Conservation (phyloP, 148 eudicot species). For the Drosera capensis region DNA sequence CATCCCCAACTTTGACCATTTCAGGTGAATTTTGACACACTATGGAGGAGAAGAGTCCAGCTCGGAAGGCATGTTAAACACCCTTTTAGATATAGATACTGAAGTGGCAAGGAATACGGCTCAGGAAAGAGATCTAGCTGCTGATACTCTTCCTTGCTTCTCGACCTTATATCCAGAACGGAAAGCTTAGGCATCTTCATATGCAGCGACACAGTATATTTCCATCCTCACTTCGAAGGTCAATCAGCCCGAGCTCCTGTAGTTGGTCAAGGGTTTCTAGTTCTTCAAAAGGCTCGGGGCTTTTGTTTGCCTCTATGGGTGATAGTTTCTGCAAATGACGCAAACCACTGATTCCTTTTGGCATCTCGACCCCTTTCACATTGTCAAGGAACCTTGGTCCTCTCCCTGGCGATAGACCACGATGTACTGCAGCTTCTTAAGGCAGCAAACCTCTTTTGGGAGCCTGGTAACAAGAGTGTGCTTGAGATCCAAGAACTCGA, state of each 20-base stretch:
- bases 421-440: slow-evolving; percentile 4
- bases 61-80: slow-evolving; percentile 2
- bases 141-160: slow-evolving; percentile 2
- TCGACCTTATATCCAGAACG: slow-evolving; percentile 5
- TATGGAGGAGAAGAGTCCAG: slow-evolving; percentile 5
- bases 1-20: slow-evolving; percentile 5
- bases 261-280: slow-evolving; percentile 6
- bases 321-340: slow-evolving; percentile 7
- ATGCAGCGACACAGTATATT: slow-evolving; percentile 1
- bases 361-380: slow-evolving; percentile 2
- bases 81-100: slow-evolving; percentile 9
- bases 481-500: slow-evolving; percentile 16
- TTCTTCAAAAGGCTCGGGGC: slow-evolving; percentile 1
- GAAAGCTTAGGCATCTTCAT: slow-evolving; percentile 6
- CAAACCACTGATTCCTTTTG: slow-evolving; percentile 1
- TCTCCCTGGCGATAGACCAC: neutral
- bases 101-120: slow-evolving; percentile 1
- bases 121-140: slow-evolving; percentile 4
- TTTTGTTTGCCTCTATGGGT: slow-evolving; percentile 6
- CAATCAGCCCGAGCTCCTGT: slow-evolving; percentile 4
- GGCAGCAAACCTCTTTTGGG: slow-evolving; percentile 4
- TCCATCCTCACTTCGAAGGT: neutral
- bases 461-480: slow-evolving; percentile 4
- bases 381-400: neutral
- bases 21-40: slow-evolving; percentile 4